phyloP scores from a whole-genome alignment of 148 eudicot species.

The Salicornia ramosissima region DNA sequence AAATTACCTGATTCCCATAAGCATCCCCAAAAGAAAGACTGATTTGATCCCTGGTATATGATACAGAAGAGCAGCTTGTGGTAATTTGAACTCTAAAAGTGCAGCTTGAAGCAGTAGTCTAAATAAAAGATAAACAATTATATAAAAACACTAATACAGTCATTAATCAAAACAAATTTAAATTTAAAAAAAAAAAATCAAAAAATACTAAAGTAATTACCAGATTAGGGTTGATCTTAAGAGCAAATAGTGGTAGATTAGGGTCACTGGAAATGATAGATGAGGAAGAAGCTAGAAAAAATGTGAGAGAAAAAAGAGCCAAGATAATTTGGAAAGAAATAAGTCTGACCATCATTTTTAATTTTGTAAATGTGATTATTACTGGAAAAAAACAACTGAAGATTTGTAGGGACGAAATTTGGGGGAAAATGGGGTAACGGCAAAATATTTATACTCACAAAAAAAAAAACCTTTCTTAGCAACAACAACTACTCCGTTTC shows the following conservation, averaged over 20 bases:
- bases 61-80: constrained; percentile 44
- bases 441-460: background rate
- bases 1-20: constrained; percentile 47
- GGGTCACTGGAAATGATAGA: constrained; percentile 18
- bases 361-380: background rate
- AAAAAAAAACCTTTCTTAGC: no score
- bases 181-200: background rate
- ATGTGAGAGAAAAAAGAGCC: constrained; percentile 23
- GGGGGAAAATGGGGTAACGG: background rate
- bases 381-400: no score
- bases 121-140: background rate
- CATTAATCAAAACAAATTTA: background rate
- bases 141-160: background rate
- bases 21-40: constrained; percentile 61
- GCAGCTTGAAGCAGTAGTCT: constrained; percentile 26
- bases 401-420: background rate
- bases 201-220: constrained; percentile 7
- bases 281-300: constrained; percentile 17
- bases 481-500: no score
- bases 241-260: constrained; percentile 34
- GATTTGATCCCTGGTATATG: constrained; percentile 46
- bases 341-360: constrained; percentile 28
- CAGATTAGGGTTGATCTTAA: constrained; percentile 36
- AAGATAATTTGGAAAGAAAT: constrained; percentile 12
- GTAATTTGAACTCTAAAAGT: constrained; percentile 42